phyloP scores from a whole-genome alignment of 176 grass and related monocot genomes.

The Triticum aestivum region DNA sequence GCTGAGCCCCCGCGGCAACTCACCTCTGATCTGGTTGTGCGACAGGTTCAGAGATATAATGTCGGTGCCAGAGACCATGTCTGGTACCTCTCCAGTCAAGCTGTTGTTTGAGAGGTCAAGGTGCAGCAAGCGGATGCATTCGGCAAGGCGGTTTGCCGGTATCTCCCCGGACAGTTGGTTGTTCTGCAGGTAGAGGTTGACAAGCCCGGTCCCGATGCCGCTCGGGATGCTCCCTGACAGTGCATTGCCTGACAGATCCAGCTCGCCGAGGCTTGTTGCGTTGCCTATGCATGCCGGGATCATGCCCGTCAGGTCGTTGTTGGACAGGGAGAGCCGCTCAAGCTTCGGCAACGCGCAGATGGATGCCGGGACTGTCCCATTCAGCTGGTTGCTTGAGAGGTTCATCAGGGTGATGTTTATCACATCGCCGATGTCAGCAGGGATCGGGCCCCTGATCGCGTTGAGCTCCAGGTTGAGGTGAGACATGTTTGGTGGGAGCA shows the following conservation, averaged over 20 bases:
- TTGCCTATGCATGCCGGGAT: constrained; percentile 62
- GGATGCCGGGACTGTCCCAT: constrained; percentile 56
- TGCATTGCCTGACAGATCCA: constrained; percentile 57
- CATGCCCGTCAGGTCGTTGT: constrained; percentile 45
- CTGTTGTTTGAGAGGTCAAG: constrained; percentile 74
- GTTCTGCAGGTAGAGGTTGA: constrained; percentile 35
- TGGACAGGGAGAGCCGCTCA: constrained; percentile 50
- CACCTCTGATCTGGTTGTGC: constrained; percentile 57
- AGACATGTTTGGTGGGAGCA: constrained; percentile 27
- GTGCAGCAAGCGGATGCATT: not conserved
- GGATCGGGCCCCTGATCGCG: constrained; percentile 64
- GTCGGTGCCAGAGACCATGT: constrained; percentile 38
- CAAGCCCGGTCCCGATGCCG: constrained; percentile 39
- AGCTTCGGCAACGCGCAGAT: constrained; percentile 41
- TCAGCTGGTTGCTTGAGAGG: constrained; percentile 67
- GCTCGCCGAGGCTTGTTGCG: constrained; percentile 38
- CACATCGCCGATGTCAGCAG: constrained; percentile 45
- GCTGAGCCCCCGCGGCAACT: constrained; percentile 42
- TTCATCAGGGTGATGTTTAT: constrained; percentile 71
- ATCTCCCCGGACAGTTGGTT: constrained; percentile 61
- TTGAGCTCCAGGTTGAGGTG: constrained; percentile 60
- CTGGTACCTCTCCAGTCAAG: constrained; percentile 47
- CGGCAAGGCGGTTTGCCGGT: constrained; percentile 53
- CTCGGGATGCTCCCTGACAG: constrained; percentile 56
- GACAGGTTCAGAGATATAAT: constrained; percentile 69